phyloP scores from a whole-genome alignment of 495 filamentous ascomycete genomes.

The Talaromyces trachyspermus region DNA sequence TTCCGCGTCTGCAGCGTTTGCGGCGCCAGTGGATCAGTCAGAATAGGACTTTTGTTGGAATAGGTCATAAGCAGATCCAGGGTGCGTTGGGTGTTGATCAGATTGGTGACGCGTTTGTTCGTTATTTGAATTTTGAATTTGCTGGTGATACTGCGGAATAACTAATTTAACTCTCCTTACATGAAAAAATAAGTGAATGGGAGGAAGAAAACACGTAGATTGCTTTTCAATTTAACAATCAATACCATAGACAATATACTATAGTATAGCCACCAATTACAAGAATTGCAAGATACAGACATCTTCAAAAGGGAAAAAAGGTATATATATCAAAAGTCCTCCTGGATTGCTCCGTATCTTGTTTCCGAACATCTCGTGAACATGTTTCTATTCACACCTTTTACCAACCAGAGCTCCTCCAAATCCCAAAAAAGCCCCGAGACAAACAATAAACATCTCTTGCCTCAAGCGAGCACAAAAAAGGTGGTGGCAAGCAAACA shows the following conservation, averaged over 20 bases:
- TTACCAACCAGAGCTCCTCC: not conserved
- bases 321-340: slow-evolving; percentile 1
- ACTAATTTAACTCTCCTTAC: no score
- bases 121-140: slow-evolving; percentile 40
- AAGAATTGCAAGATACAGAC: no score
- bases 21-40: slow-evolving; percentile 79
- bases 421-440: not conserved
- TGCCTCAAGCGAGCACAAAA: not conserved
- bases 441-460: slow-evolving; percentile 3
- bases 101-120: slow-evolving; percentile 40
- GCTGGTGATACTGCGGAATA: slow-evolving; percentile 16
- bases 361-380: slow-evolving; percentile 2
- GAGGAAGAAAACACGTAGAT: no score
- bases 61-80: slow-evolving; percentile 21
- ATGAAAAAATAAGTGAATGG: no score
- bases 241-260: no score
- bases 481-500: not conserved
- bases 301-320: slow-evolving; percentile 4
- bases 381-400: slow-evolving; percentile 4
- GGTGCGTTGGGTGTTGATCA: slow-evolving; percentile 25
- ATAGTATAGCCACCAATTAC: no score
- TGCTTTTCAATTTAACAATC: no score
- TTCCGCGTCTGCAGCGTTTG: slow-evolving; percentile 76
- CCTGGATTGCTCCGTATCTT: slow-evolving; percentile 7
- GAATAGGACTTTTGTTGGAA: slow-evolving; percentile 47